Percentiles rank a stretch among this genome's conserved stretches.
Conservation (phyloP, 371 early-diverging fungal genomes). For the Mortierella sp. region DNA sequence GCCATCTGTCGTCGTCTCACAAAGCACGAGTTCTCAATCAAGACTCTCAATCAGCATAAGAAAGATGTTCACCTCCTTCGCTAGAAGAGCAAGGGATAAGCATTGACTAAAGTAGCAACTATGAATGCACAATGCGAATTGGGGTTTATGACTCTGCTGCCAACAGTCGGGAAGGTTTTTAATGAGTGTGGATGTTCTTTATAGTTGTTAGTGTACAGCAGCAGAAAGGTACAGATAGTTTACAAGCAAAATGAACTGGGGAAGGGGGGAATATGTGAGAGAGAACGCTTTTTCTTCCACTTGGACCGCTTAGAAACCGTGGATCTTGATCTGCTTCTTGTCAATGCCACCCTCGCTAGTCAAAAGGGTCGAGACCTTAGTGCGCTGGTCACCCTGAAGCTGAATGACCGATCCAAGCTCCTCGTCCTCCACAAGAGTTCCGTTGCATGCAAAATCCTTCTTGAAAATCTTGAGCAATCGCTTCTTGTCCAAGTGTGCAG, state of each 20-base stretch:
- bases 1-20: conserved; percentile 95
- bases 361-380: conserved; percentile 85
- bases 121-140: neutral
- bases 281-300: neutral
- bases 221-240: conserved; percentile 20
- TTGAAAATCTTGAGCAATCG: conserved; percentile 93
- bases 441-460: conserved; percentile 97
- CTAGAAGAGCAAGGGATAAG: conserved; percentile 71
- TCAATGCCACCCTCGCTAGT: conserved; percentile 75
- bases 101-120: too few species aligned
- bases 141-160: neutral
- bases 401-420: conserved; percentile 91
- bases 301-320: conserved; percentile 91
- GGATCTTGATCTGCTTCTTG: conserved; percentile 89
- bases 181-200: neutral
- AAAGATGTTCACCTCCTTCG: conserved; percentile 86
- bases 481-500: conserved; percentile 86
- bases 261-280: conserved; percentile 17
- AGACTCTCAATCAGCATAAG: conserved; percentile 84
- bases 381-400: conserved; percentile 94
- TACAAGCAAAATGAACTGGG: conserved; percentile 11
- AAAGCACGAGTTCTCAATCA: conserved; percentile 70
- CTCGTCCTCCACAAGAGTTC: conserved; percentile 91
- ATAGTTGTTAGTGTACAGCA: conserved; percentile 18
- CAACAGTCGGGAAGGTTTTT: neutral